Evolutionary conservation across 2,329 filamentous ascomycete species (phyloP).

Genomic region (Pleoardoris graminearum): DNA sequence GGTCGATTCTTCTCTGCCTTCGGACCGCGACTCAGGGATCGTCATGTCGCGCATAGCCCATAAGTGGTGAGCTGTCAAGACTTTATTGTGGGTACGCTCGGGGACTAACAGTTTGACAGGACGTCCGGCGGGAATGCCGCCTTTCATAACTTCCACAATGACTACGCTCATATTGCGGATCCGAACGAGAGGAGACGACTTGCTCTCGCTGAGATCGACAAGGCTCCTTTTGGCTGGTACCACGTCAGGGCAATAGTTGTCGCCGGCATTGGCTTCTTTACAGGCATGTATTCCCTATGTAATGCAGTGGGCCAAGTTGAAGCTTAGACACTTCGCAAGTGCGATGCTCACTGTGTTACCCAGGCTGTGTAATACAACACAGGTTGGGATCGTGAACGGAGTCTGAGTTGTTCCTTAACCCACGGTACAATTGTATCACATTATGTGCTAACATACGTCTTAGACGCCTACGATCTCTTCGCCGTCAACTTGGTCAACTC

Average conservation of each 20-base stretch:
- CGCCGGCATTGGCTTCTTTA: conserved; percentile 86
- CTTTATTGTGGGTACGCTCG: neutral
- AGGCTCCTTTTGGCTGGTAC: conserved; percentile 58
- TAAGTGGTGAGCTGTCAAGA: conserved; percentile 4
- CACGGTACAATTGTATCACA: no score
- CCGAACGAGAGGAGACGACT: conserved; percentile 41
- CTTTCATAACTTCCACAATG: conserved; percentile 22
- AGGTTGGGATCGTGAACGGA: no score
- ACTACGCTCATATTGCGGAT: conserved; percentile 32
- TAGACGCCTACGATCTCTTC: conserved; percentile 65
- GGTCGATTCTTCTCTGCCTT: neutral
- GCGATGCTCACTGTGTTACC: no score
- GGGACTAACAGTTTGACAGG: conserved; percentile 2
- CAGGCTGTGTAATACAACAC: no score
- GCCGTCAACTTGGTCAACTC: conserved; percentile 56
- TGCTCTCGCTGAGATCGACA: conserved; percentile 43
- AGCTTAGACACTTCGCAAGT: no score
- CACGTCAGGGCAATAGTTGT: conserved; percentile 77
- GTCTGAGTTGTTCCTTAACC: no score
- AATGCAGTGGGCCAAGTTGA: no score
- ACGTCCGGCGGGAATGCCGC: conserved; percentile 20
- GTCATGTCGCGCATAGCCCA: conserved; percentile 8
- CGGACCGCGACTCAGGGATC: neutral
- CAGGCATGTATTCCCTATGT: conserved; percentile 68
- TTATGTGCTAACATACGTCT: conserved; percentile 9